Conservation (phyloP, 140 eudicot species). For the Senecio squalidus region DNA sequence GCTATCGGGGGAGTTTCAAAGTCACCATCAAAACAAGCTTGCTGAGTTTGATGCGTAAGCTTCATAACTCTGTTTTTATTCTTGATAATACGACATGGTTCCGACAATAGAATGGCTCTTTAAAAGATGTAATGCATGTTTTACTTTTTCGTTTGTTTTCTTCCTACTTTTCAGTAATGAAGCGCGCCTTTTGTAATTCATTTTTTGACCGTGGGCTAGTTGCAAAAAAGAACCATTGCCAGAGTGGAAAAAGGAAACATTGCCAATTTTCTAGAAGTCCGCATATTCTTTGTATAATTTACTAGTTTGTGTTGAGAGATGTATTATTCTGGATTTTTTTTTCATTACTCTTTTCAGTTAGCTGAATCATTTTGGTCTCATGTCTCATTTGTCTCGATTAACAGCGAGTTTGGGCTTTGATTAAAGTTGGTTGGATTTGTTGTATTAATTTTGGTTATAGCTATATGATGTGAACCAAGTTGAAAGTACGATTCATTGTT, state of each 20-base stretch:
- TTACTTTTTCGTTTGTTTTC: background rate
- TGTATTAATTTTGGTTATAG: background rate
- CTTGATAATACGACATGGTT: background rate
- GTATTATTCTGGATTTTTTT: conserved; percentile 9
- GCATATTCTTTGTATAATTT: conserved; percentile 33
- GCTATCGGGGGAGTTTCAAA: conserved; percentile 56
- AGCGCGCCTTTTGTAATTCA: conserved; percentile 14
- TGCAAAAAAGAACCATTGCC: conserved; percentile 12
- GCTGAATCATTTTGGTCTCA: conserved; percentile 1
- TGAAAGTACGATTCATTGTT: too few relatives aligned
- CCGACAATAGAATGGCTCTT: background rate
- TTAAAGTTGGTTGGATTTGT: background rate
- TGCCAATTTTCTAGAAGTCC: conserved; percentile 15
- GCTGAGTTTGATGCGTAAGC: conserved; percentile 18
- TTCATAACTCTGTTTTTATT: background rate
- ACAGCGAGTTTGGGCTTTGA: background rate
- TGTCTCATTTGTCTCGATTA: background rate
- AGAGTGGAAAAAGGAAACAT: conserved; percentile 1
- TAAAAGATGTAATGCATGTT: background rate
- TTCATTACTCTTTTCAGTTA: background rate
- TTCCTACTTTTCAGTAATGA: conserved; percentile 21
- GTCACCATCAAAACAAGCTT: conserved; percentile 31
- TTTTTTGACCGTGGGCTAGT: conserved; percentile 25
- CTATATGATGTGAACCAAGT: too few relatives aligned
- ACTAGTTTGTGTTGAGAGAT: background rate